These are phyloP conservation scores for Oryza meridionalis DNA, from an alignment of 176 grass and related monocot species.

Conservation along the genomic window DNA sequence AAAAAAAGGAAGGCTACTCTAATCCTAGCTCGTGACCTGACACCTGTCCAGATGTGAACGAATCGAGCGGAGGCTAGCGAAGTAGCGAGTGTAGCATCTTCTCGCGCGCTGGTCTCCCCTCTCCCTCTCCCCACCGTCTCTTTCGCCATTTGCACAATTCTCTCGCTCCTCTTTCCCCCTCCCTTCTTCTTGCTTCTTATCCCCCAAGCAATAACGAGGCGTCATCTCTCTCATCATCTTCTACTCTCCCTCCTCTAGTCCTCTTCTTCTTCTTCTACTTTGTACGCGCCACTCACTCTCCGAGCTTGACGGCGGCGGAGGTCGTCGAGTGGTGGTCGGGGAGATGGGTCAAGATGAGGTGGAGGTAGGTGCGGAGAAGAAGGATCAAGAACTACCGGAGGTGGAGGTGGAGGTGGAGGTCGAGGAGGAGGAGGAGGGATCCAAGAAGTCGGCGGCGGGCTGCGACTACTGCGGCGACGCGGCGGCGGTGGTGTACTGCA, in stretches of 20 bases:
- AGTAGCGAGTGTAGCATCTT: not conserved
- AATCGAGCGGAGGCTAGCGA: not conserved
- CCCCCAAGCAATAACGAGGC: slow-evolving; percentile 35
- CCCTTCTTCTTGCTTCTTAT: slow-evolving; percentile 26
- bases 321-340: too few species aligned
- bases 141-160: slow-evolving; percentile 20
- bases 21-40: too few species aligned
- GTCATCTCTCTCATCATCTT: not conserved
- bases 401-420: not conserved
- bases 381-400: not conserved
- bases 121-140: not conserved
- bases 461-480: slow-evolving; percentile 72
- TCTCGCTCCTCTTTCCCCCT: slow-evolving; percentile 29
- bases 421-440: not conserved
- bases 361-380: not conserved
- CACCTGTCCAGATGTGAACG: too few species aligned
- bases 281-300: not conserved
- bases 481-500: slow-evolving; percentile 72
- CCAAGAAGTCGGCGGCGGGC: not conserved
- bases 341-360: slow-evolving; percentile 20
- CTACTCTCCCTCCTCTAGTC: not conserved
- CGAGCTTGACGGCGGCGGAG: not conserved
- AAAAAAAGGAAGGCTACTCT: too few species aligned
- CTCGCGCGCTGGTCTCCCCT: not conserved
- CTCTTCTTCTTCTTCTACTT: not conserved